A percentile compares a stretch with the other conserved stretches of the same genome.
Evolutionary conservation across 2,329 filamentous ascomycete genomes (phyloP).

Genomic region (Epicoccum sorghinum): DNA sequence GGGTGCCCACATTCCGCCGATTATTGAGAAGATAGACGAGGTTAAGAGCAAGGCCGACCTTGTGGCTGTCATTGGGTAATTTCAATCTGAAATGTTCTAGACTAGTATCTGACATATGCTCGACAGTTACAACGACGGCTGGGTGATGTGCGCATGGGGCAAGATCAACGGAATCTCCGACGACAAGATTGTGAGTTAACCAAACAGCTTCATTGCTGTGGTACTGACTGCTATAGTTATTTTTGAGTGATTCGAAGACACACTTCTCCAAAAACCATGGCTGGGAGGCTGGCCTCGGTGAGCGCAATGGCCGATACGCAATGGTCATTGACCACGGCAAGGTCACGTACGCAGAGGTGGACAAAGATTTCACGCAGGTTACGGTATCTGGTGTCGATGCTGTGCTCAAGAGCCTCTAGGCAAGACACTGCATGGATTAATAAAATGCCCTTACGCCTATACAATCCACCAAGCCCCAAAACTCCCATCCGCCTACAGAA

Average conservation of each 20-base stretch:
- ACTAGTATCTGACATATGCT: background rate
- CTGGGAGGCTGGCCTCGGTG: background rate
- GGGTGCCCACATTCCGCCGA: background rate
- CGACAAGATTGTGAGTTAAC: conserved; percentile 2
- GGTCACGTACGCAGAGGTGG: background rate
- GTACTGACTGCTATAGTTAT: background rate
- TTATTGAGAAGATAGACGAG: background rate
- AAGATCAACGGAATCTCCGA: conserved; percentile 1
- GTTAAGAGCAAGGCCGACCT: conserved; percentile 1
- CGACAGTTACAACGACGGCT: background rate
- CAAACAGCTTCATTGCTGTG: no score
- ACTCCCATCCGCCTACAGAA: no score
- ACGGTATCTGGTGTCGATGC: background rate
- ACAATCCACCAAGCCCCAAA: no score
- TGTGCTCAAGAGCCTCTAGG: background rate
- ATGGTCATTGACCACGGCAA: conserved; percentile 3
- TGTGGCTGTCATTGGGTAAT: background rate
- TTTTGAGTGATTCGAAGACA: conserved; percentile 1
- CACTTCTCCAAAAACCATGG: background rate
- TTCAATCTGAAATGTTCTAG: background rate
- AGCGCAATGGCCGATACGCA: background rate
- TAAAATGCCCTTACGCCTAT: no score
- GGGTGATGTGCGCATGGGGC: conserved; percentile 2
- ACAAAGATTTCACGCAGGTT: conserved; percentile 1
- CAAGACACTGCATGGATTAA: background rate